Evolutionary conservation across 2,329 filamentous ascomycete genomes (phyloP), one percentile per base, ranked within the genome.

Genomic region (Ascochyta koolunga): DNA sequence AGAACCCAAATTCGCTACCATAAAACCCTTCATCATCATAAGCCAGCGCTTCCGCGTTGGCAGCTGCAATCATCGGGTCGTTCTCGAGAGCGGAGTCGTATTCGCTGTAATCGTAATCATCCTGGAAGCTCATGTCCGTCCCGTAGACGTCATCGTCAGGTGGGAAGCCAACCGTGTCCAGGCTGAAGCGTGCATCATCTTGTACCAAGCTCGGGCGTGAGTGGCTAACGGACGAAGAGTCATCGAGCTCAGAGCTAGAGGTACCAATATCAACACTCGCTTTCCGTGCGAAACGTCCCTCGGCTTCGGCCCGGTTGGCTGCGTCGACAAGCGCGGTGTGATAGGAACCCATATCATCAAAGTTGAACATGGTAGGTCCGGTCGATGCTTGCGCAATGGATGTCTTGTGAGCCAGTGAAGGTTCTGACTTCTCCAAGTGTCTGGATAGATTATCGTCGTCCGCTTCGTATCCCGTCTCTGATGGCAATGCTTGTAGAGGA

Each of bases 1-100:
- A 99, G 73, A 99, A 99, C 0, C 92, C 93, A 69, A 99, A 99
- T 72, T 99, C 95, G 63, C 92, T 89, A 0, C 95, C 95, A 69
- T 99, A 99, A 79, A 95, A 96, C 0, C 91, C 93, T 60, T 97
- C 93, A 6, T 88, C 88, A 68, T 99, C 95, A 62, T 91, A 93
- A 39, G 95, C 93, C 7, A 99, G 81, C 1, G 90, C 95, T 71
- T 95, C 93, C 0, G 93, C 93, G 65, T 99, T 99, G 5, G 95
- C 95, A 53, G 92, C 95, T 0, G 93, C 93, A 56, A 99, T 96
- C 64, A 98, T 95, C 27, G 87, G 86, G 65, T 97, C 93, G 61
- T 98, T 92, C 54, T 78, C 75, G 15, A 77, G 62, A 2, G 69
- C 73, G 38, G 69, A 73, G 31, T 77, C 75, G 40, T 75, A 76